Percentiles rank a stretch among this genome's conserved stretches.
These are phyloP conservation scores for Triadica sebifera DNA, from an alignment of 345 rosid genomes.

Conservation along the genomic window DNA sequence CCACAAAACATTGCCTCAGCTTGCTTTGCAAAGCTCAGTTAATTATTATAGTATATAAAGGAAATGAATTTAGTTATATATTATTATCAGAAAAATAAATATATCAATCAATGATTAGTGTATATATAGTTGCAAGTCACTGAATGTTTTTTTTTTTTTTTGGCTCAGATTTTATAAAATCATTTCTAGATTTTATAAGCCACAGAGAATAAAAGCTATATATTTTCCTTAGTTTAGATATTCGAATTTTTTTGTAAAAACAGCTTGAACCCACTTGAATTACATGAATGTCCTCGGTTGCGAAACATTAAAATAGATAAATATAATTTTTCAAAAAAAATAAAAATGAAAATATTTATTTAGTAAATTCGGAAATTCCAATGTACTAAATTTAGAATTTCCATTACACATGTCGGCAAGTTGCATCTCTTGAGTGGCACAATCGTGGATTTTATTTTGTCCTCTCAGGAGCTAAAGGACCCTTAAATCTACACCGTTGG, in stretches of 20 bases:
- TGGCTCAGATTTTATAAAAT: no score
- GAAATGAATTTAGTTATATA: background rate
- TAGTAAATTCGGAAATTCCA: conserved; percentile 20
- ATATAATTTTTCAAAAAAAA: no score
- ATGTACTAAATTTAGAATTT: conserved; percentile 13
- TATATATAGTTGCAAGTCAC: background rate
- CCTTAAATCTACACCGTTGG: conserved; percentile 21
- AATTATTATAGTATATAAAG: background rate
- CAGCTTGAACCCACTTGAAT: background rate
- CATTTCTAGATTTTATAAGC: background rate
- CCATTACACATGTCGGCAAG: conserved; percentile 16
- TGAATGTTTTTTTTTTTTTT: no score
- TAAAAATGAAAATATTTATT: no score
- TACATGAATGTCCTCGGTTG: conserved; percentile 20
- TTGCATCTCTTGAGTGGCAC: background rate
- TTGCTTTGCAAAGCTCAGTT: background rate
- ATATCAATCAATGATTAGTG: no score
- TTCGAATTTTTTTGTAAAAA: no score
- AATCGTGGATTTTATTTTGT: conserved; percentile 2
- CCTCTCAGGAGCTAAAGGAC: background rate
- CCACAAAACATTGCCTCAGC: background rate
- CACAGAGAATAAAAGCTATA: background rate
- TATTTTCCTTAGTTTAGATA: background rate
- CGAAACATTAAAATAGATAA: no score
- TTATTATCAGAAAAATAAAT: background rate